Conservation (phyloP, 2,329 filamentous ascomycete genomes). For the Pseudovirgaria hyperparasitica region DNA sequence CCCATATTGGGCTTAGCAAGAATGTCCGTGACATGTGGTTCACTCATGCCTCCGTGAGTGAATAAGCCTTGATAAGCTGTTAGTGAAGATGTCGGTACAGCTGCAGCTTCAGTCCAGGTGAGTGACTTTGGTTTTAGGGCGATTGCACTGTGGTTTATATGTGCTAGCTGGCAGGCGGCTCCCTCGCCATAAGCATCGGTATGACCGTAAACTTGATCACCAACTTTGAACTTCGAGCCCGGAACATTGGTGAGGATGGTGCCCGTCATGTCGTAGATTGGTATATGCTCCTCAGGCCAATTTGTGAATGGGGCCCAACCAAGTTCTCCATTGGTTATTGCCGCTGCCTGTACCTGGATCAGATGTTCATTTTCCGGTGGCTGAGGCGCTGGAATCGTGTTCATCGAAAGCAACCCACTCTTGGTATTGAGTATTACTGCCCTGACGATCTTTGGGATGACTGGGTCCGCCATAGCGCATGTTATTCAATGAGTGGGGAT, state of each 20-base stretch:
- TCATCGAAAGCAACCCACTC: conserved; percentile 8
- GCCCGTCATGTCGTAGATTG: conserved; percentile 32
- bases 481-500: no score
- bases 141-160: conserved; percentile 22
- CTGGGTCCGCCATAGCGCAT: conserved; percentile 2
- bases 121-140: conserved; percentile 22
- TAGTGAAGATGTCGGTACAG: conserved; percentile 27
- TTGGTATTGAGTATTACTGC: conserved; percentile 10
- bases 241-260: conserved; percentile 24
- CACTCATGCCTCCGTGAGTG: conserved; percentile 11
- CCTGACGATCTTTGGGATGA: conserved; percentile 9
- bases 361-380: conserved; percentile 20
- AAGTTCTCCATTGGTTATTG: conserved; percentile 32
- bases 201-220: conserved; percentile 13
- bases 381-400: conserved; percentile 5
- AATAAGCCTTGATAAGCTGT: conserved; percentile 36
- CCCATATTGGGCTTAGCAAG: conserved; percentile 6
- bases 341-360: conserved; percentile 26
- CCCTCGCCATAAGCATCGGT: conserved; percentile 22
- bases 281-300: conserved; percentile 19
- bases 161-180: conserved; percentile 24
- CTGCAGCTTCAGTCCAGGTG: conserved; percentile 21
- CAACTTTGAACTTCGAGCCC: conserved; percentile 24
- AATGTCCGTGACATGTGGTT: conserved; percentile 5
- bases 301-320: conserved; percentile 20